Base-by-base conservation (phyloP, 495 filamentous ascomycete species). In the Penicillium taxi region DNA sequence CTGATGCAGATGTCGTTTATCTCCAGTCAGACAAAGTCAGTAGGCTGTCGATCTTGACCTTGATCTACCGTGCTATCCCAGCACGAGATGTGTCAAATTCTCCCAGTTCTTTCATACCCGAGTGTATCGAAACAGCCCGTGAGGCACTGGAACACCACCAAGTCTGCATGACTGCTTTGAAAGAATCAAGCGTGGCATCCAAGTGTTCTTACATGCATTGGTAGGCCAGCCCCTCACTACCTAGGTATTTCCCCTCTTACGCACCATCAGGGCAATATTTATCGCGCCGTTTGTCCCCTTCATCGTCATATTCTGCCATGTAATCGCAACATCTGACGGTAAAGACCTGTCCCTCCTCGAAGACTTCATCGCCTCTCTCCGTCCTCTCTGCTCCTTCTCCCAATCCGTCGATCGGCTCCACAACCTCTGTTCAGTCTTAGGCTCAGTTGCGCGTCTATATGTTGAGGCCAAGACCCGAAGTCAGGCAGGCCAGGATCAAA, bases 271-370 rank as follows among this genome's bases (percentile, higher is more conserved):
- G 78, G 72, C 73, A 1, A 64, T 84, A 18, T 62, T 84, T 14
- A 68, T 77, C 47, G 67, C 75, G 8, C 81, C 80, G 2, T 82
- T 84, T 48, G 72, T 77, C 24, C 81, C 80, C 0, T 78, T 81
- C 50, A 79, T 81, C 32, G 74, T 83, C 2, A 63, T 84, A 4
- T 83, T 84, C 64, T 82, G 80, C 63, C 71, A 82, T 41, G 67
- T 76, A 3, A 74, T 84, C 39, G 70, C 75, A 48, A 49, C 52
- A 7, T 61, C 55, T 27, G 50, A 56, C 23, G 29, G 48, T 15
- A 50, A 55, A 11, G 78, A 82, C 39, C 62, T 81, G 4, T 28
- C 48, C 14, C 63, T 63, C 0, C 66, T 84, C 1, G 64, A 67
- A 21, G 64, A 68, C 6, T 84, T 84, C 43, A 67, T 77, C 29